Conservation (phyloP, 371 early-diverging fungal species). For the Rhizopus microsporus region DNA sequence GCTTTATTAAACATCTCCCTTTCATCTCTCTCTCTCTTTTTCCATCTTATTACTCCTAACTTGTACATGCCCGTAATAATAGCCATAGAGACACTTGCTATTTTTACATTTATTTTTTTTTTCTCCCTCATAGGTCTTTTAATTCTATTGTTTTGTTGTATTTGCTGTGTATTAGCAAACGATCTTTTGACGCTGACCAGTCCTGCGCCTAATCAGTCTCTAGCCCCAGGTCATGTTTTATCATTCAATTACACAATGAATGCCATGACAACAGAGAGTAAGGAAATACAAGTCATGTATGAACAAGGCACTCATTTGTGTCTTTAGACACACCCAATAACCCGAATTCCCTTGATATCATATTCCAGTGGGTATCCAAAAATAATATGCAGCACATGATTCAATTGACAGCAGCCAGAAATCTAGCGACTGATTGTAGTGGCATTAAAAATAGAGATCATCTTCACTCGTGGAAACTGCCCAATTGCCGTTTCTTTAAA, state of each 20-base stretch:
- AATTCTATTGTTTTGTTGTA: not conserved
- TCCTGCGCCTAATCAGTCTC: not conserved
- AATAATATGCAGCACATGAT: slow-evolving; percentile 1
- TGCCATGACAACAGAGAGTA: not conserved
- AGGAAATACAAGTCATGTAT: too few species aligned
- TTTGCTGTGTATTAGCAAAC: not conserved
- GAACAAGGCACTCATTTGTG: not conserved
- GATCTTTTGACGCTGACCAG: not conserved
- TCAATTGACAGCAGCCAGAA: slow-evolving; percentile 12
- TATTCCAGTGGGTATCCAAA: slow-evolving; percentile 15
- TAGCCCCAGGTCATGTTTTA: not conserved
- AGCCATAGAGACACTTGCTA: not conserved
- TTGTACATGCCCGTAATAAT: not conserved
- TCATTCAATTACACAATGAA: not conserved
- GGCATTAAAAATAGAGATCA: slow-evolving; percentile 7
- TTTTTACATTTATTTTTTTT: not conserved
- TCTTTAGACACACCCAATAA: slow-evolving; percentile 4
- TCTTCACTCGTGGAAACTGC: slow-evolving; percentile 16
- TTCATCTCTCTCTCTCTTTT: not conserved
- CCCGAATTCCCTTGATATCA: slow-evolving; percentile 18
- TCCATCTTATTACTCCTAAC: not conserved
- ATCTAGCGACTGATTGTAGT: slow-evolving; percentile 7
- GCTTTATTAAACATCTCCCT: slow-evolving; percentile 22
- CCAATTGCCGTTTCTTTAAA: slow-evolving; percentile 22
- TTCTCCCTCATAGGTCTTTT: not conserved